Evolutionary conservation across 768 basidiomycete genomes (phyloP).

Genomic region (Leccinellum rugosiceps): DNA sequence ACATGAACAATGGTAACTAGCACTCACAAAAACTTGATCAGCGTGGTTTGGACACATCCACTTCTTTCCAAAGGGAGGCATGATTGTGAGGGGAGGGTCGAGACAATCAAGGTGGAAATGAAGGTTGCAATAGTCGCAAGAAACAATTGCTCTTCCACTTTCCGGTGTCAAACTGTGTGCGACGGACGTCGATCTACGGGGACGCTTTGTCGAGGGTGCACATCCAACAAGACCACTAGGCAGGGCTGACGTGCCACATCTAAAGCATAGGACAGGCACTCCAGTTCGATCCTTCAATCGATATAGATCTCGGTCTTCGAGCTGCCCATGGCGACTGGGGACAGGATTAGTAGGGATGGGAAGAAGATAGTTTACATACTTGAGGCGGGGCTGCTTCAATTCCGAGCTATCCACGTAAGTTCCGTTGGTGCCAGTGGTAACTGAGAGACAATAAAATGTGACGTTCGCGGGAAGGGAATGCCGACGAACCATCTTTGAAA

Average conservation of each 20-base stretch:
- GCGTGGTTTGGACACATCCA: conserved; percentile 99
- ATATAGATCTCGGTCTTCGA: conserved; percentile 89
- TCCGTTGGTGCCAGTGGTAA: conserved; percentile 74
- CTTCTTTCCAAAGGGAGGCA: conserved; percentile 86
- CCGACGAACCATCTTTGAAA: conserved; percentile 79
- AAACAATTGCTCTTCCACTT: conserved; percentile 73
- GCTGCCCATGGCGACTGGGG: conserved; percentile 74
- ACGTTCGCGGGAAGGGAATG: conserved; percentile 6
- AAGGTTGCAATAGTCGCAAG: conserved; percentile 92
- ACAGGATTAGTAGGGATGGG: conserved; percentile 1
- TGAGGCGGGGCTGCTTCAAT: conserved; percentile 71
- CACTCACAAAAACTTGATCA: conserved; percentile 77
- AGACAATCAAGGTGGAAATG: conserved; percentile 98
- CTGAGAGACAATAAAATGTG: conserved; percentile 41
- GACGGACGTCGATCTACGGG: conserved; percentile 44
- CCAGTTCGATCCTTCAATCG: conserved; percentile 84
- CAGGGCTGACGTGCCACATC: conserved; percentile 79
- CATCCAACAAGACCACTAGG: conserved; percentile 51
- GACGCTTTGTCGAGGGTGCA: conserved; percentile 51
- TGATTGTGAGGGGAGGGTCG: conserved; percentile 79
- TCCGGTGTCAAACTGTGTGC: conserved; percentile 44
- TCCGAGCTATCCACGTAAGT: conserved; percentile 81
- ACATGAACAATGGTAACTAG: neutral
- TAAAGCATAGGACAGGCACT: conserved; percentile 83
- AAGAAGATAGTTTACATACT: conserved; percentile 51